Base-by-base conservation (phyloP, 768 basidiomycete genomes). In the Lactifluus rugatus region DNA sequence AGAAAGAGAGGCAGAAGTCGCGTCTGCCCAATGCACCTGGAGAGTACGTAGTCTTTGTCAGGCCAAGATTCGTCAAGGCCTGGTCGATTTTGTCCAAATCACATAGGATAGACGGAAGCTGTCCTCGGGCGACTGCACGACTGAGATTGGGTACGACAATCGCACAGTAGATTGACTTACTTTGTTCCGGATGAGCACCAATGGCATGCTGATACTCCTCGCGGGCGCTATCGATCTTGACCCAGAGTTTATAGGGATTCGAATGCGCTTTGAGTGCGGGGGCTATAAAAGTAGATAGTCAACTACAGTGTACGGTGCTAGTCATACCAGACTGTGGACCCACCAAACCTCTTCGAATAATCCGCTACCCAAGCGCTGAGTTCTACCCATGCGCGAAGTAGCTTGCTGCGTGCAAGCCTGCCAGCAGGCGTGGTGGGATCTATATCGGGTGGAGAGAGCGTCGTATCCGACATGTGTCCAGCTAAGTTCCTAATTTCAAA, bases 321-420 rank as follows among this genome's bases (percentile, higher is more conserved):
- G 17, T 21, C 28, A 41, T 4, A 48, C 63, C 42, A n/a, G 66
- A 57, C 25, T 14, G 39, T 60, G 48, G 16, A 56, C 72, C 25
- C 68, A 82, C 80, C 68, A 62, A 80, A 63, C 26, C 72, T 67
- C 36, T 75, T 77, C 53, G 73, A 76, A 62, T 77, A 88, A 53
- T 87, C 80, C 4, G 75, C 71, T 19, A 84, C 64, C 82, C 83
- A 92, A 3, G 87, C 79, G 41, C 78, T 72, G 8, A 85, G 70
- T 67, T 93, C 90, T 17, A 89, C 77, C 90, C 90, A 92, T 28
- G 84, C 86, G 34, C 90, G 80, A 48, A 92, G 75, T 3, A 92
- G 76, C 65, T 77, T 84, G 23, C 78, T 77, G 5, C 83, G 77
- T 60, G 76, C 79, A 55, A 75, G 73, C 57, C 70, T 76, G 17